A percentile compares a stretch with the other conserved stretches of the same genome.
phyloP scores from a whole-genome alignment of 2,329 filamentous ascomycete genomes.

The Byssochlamys sp. region DNA sequence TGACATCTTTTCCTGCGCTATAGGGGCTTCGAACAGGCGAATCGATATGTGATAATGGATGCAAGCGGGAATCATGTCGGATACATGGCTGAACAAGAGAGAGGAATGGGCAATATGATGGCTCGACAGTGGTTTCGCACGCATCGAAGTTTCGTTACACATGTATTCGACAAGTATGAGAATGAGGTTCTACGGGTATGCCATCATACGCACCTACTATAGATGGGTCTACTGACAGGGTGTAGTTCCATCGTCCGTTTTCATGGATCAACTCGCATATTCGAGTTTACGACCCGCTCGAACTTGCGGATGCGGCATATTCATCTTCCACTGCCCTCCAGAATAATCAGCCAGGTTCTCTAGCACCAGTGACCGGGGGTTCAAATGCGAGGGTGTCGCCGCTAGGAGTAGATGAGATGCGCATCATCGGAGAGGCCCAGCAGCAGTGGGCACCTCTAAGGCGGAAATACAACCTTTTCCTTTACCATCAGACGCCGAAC shows the following conservation, averaged over 20 bases:
- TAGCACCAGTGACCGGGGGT: slow-evolving; percentile 29
- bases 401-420: slow-evolving; percentile 48
- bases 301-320: slow-evolving; percentile 21
- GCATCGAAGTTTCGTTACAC: slow-evolving; percentile 54
- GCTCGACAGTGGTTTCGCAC: slow-evolving; percentile 53
- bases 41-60: slow-evolving; percentile 57
- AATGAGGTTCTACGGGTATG: slow-evolving; percentile 48
- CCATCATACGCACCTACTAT: background rate
- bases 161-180: slow-evolving; percentile 54
- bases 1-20: background rate
- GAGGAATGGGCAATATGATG: slow-evolving; percentile 47
- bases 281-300: slow-evolving; percentile 46
- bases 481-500: slow-evolving; percentile 41
- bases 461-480: slow-evolving; percentile 56
- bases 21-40: slow-evolving; percentile 56
- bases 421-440: slow-evolving; percentile 54
- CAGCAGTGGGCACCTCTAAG: slow-evolving; percentile 55
- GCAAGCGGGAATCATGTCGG: slow-evolving; percentile 54
- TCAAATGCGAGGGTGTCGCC: slow-evolving; percentile 45
- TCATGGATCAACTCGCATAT: slow-evolving; percentile 54
- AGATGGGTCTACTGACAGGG: slow-evolving; percentile 5
- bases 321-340: slow-evolving; percentile 37
- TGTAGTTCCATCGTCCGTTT: slow-evolving; percentile 52
- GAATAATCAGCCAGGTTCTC: slow-evolving; percentile 33
- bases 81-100: slow-evolving; percentile 55